phyloP scores from a whole-genome alignment of 2,329 filamentous ascomycete genomes.

The Rhynchosporium graminicola region DNA sequence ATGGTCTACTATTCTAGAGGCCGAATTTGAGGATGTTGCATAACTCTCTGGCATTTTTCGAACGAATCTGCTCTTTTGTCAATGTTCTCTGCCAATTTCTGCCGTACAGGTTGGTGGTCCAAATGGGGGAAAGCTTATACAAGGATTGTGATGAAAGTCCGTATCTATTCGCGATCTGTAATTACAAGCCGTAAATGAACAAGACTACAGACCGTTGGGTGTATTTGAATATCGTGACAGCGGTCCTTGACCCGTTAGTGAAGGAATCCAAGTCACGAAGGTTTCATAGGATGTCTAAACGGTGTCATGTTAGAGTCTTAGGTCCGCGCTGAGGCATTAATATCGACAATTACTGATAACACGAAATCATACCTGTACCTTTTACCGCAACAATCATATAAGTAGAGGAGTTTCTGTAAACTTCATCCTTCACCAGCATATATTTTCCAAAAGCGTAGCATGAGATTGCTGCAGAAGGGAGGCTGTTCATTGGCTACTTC shows the following conservation, averaged over 20 bases:
- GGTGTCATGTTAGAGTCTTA: neutral
- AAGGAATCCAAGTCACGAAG: neutral
- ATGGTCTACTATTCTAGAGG: neutral
- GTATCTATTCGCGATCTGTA: neutral
- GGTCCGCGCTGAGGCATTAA: too few species aligned
- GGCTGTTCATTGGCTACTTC: too few species aligned
- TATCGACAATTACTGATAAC: too few species aligned
- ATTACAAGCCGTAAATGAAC: neutral
- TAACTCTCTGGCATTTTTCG: neutral
- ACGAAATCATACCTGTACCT: too few species aligned
- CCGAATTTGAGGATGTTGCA: neutral
- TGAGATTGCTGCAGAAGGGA: too few species aligned
- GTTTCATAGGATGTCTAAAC: neutral
- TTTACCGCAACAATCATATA: too few species aligned
- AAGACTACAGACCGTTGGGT: neutral
- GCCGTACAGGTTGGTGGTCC: neutral
- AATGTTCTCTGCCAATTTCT: neutral
- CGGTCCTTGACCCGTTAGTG: neutral
- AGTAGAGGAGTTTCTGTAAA: too few species aligned
- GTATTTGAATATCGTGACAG: neutral
- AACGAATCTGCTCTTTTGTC: neutral
- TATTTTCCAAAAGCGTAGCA: too few species aligned
- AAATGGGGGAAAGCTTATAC: neutral
- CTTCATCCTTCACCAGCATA: too few species aligned
- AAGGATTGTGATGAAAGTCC: neutral